A percentile compares a stretch with the other conserved stretches of the same genome.
Conservation (phyloP, 148 eudicot species). For the Gaultheria prostrata region DNA sequence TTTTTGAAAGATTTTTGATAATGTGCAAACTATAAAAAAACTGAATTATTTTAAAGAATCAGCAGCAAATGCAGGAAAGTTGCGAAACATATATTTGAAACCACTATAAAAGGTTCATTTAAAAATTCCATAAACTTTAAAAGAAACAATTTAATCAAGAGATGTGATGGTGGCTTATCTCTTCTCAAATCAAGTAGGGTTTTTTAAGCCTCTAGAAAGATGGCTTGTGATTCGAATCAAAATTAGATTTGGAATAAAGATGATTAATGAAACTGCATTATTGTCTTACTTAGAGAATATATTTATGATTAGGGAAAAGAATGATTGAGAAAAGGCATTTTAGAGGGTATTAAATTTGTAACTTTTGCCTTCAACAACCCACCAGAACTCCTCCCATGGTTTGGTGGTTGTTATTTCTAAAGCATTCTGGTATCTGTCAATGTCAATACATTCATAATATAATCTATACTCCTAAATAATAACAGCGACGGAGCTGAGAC, state of each 20-base stretch:
- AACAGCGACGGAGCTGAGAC: no score
- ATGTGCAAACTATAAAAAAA: neutral
- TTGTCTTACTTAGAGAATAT: slow-evolving; percentile 2
- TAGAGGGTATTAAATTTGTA: neutral
- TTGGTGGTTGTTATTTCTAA: neutral
- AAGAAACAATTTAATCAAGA: neutral
- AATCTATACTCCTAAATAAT: no score
- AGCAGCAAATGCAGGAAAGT: neutral
- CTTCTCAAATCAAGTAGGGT: neutral
- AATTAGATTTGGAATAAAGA: neutral
- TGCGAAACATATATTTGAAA: neutral
- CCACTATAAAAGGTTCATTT: neutral
- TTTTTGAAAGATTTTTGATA: neutral
- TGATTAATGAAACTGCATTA: neutral
- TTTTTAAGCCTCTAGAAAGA: neutral
- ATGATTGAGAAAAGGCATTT: neutral
- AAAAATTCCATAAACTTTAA: neutral
- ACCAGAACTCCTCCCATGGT: neutral
- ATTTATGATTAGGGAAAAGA: neutral
- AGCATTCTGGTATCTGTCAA: neutral
- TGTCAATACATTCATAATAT: neutral
- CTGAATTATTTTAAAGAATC: neutral
- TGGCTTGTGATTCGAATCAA: neutral
- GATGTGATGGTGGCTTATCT: neutral
- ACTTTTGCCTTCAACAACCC: neutral